phyloP scores from a whole-genome alignment of 2,329 filamentous ascomycete species.

The Zasmidium citrigriseum region DNA sequence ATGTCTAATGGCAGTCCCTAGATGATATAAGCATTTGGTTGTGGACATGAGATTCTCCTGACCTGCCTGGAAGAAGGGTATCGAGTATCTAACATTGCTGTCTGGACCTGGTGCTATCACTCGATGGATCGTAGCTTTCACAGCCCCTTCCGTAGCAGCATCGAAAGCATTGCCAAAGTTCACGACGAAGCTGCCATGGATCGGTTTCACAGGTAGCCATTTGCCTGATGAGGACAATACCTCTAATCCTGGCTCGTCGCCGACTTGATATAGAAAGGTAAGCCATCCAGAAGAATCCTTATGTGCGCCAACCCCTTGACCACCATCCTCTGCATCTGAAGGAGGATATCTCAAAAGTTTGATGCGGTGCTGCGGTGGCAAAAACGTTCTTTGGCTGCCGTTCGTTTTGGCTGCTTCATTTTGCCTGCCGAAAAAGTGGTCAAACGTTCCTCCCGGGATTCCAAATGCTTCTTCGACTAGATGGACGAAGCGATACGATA shows the following conservation, averaged over 20 bases:
- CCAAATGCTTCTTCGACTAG: slow-evolving; percentile 58
- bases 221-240: slow-evolving; percentile 50
- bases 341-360: slow-evolving; percentile 60
- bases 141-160: slow-evolving; percentile 56
- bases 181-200: slow-evolving; percentile 56
- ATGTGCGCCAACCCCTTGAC: slow-evolving; percentile 62
- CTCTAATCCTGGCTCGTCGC: slow-evolving; percentile 54
- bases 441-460: slow-evolving; percentile 51
- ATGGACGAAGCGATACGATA: slow-evolving; percentile 57
- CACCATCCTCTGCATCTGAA: slow-evolving; percentile 8
- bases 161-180: slow-evolving; percentile 63
- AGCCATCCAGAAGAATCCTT: slow-evolving; percentile 66
- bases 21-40: too few relatives aligned
- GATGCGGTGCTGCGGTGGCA: slow-evolving; percentile 56
- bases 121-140: slow-evolving; percentile 54
- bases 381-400: slow-evolving; percentile 10
- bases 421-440: slow-evolving; percentile 47
- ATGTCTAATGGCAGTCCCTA: slow-evolving; percentile 36
- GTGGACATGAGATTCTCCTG: too few relatives aligned
- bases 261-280: slow-evolving; percentile 64
- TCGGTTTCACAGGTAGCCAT: slow-evolving; percentile 54
- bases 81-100: slow-evolving; percentile 32
- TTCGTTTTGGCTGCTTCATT: neutral
- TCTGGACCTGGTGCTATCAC: slow-evolving; percentile 27
- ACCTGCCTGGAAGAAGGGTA: slow-evolving; percentile 39